phyloP scores from a whole-genome alignment of 768 basidiomycete species.

The Podaxis sp. region DNA sequence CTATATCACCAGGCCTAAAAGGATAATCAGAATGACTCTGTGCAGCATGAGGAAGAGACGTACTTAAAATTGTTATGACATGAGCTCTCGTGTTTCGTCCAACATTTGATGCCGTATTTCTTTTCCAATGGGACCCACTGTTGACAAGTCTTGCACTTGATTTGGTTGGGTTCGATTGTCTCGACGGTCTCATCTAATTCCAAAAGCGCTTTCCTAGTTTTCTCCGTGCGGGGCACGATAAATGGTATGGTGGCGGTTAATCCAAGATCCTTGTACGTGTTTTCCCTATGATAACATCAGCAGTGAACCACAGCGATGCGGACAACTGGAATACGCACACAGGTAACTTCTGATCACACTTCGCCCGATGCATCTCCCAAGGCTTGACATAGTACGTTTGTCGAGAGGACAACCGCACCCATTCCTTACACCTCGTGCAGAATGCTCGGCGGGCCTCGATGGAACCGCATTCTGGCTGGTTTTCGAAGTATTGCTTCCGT shows the following conservation, averaged over 20 bases:
- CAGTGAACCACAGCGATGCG: constrained; percentile 19
- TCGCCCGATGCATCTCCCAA: constrained; percentile 60
- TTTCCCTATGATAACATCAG: constrained; percentile 16
- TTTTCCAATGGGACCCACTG: constrained; percentile 60
- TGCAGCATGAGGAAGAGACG: constrained; percentile 19
- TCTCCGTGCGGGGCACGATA: constrained; percentile 36
- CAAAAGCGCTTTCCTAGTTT: constrained; percentile 44
- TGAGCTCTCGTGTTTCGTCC: constrained; percentile 50
- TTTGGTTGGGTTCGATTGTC: constrained; percentile 48
- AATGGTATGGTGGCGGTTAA: constrained; percentile 26
- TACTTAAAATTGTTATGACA: constrained; percentile 45
- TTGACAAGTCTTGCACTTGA: constrained; percentile 60
- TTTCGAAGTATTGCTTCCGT: constrained; percentile 62
- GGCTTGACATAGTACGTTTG: constrained; percentile 56
- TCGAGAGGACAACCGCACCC: constrained; percentile 55
- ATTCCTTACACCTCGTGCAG: constrained; percentile 58
- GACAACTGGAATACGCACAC: constrained; percentile 9
- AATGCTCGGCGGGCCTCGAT: constrained; percentile 58
- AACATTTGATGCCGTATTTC: constrained; percentile 48
- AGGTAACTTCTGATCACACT: constrained; percentile 47
- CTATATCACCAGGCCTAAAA: constrained; percentile 54
- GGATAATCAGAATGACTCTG: constrained; percentile 1
- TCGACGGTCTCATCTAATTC: constrained; percentile 53
- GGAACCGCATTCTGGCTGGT: constrained; percentile 56
- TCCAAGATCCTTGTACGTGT: constrained; percentile 16